phyloP scores from a whole-genome alignment of 805 yeast species.

The Spathaspora sp. region DNA sequence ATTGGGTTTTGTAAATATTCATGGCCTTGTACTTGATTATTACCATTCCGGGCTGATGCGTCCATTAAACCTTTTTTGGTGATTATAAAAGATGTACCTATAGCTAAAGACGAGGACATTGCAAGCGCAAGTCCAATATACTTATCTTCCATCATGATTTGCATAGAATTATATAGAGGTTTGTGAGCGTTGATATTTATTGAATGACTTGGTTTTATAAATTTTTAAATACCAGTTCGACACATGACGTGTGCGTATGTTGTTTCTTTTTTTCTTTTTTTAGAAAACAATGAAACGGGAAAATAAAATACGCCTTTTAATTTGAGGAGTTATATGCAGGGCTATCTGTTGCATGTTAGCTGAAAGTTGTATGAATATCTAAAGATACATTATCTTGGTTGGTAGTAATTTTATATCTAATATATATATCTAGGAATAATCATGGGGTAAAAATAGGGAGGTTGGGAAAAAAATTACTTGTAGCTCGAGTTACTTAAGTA shows the following conservation, averaged over 20 bases:
- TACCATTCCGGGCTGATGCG: constrained; percentile 60
- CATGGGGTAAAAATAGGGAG: too few relatives aligned
- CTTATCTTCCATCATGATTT: constrained; percentile 63
- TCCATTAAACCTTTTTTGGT: constrained; percentile 83
- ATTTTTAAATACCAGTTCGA: too few relatives aligned
- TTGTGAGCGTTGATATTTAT: neutral
- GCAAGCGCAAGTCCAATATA: constrained; percentile 88
- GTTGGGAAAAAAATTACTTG: too few relatives aligned
- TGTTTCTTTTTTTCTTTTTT: too few relatives aligned
- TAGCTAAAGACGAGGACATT: constrained; percentile 81
- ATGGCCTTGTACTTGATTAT: constrained; percentile 60
- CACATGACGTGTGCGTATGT: neutral
- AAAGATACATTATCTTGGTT: too few relatives aligned
- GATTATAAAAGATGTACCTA: constrained; percentile 85
- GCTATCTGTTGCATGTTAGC: too few relatives aligned
- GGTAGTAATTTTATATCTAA: too few relatives aligned
- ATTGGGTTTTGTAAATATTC: constrained; percentile 79
- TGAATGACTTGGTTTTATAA: neutral
- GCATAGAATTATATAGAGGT: neutral
- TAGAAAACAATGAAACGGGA: too few relatives aligned
- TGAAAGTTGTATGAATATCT: too few relatives aligned
- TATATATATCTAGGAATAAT: too few relatives aligned
- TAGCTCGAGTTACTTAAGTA: too few relatives aligned
- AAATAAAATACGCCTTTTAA: too few relatives aligned
- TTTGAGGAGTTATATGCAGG: neutral